Evolutionary conservation across 2,329 filamentous ascomycete species (phyloP).

Genomic region (Blumeria graminis): DNA sequence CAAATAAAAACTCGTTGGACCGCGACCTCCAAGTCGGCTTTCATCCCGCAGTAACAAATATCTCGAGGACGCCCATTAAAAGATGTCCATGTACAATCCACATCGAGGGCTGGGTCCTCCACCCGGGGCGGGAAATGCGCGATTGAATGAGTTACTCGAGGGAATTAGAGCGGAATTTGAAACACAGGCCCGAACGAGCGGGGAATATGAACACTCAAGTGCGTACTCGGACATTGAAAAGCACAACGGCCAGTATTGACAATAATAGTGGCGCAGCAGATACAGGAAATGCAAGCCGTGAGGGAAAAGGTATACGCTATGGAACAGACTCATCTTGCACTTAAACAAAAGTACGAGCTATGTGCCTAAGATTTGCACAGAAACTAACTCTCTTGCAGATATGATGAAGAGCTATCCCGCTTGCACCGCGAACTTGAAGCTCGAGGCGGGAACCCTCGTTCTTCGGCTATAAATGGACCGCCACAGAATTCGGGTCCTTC

Average conservation of each 20-base stretch:
- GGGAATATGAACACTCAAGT: slow-evolving; percentile 87
- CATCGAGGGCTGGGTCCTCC: slow-evolving; percentile 63
- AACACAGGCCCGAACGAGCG: slow-evolving; percentile 52
- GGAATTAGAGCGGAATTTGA: slow-evolving; percentile 83
- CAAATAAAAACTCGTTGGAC: no score
- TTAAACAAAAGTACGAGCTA: slow-evolving; percentile 74
- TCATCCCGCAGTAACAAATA: no score
- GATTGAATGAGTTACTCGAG: slow-evolving; percentile 78
- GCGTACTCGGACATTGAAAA: slow-evolving; percentile 23
- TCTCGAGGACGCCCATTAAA: no score
- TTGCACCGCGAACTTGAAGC: slow-evolving; percentile 72
- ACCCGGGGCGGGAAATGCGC: slow-evolving; percentile 21
- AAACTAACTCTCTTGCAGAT: slow-evolving; percentile 28
- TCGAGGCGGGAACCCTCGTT: slow-evolving; percentile 35
- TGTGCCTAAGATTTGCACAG: background rate
- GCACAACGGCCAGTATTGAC: background rate
- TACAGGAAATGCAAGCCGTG: slow-evolving; percentile 87
- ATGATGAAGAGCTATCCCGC: slow-evolving; percentile 72
- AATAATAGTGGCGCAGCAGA: slow-evolving; percentile 53
- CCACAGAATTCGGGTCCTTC: slow-evolving; percentile 58
- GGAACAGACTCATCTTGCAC: slow-evolving; percentile 66
- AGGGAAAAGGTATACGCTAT: slow-evolving; percentile 81
- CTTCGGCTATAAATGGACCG: slow-evolving; percentile 46
- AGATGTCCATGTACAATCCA: slow-evolving; percentile 62
- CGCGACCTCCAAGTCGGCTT: no score